These are phyloP conservation scores for Oryza meyeriana DNA, from an alignment of 176 grass and related monocot species.

Conservation along the genomic window DNA sequence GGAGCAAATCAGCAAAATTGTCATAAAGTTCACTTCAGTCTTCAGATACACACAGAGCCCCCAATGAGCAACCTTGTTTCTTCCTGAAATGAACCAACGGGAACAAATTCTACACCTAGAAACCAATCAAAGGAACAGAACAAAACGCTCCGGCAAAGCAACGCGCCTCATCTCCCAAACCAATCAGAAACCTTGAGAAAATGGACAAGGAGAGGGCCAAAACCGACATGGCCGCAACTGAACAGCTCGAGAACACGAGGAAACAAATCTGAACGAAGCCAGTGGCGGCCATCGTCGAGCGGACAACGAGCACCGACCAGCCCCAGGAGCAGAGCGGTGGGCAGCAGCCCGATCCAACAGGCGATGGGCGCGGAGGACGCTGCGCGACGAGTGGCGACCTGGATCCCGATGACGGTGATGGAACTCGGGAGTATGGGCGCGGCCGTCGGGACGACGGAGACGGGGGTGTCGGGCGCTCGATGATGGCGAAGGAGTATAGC, in stretches of 20 bases:
- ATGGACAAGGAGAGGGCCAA: not conserved
- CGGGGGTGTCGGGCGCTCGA: too few species aligned
- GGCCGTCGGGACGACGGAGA: too few species aligned
- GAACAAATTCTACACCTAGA: not conserved
- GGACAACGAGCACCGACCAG: conserved; percentile 18
- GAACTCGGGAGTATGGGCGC: too few species aligned
- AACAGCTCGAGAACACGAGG: not conserved
- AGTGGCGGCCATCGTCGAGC: conserved; percentile 9
- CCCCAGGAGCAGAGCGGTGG: conserved; percentile 43
- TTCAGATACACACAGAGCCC: not conserved
- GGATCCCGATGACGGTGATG: too few species aligned
- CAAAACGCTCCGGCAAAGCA: not conserved
- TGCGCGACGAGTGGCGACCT: too few species aligned
- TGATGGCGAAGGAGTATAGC: too few species aligned
- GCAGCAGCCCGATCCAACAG: too few species aligned
- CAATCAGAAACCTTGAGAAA: not conserved
- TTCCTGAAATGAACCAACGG: not conserved
- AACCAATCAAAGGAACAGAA: not conserved
- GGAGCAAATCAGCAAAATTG: not conserved
- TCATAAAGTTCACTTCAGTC: not conserved
- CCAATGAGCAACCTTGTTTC: not conserved
- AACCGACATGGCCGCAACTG: not conserved
- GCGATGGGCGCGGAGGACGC: too few species aligned
- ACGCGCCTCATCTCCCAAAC: not conserved
- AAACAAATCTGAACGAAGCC: conserved; percentile 24